Conservation (phyloP, 371 early-diverging fungal species). For the Coemansia sp. region DNA sequence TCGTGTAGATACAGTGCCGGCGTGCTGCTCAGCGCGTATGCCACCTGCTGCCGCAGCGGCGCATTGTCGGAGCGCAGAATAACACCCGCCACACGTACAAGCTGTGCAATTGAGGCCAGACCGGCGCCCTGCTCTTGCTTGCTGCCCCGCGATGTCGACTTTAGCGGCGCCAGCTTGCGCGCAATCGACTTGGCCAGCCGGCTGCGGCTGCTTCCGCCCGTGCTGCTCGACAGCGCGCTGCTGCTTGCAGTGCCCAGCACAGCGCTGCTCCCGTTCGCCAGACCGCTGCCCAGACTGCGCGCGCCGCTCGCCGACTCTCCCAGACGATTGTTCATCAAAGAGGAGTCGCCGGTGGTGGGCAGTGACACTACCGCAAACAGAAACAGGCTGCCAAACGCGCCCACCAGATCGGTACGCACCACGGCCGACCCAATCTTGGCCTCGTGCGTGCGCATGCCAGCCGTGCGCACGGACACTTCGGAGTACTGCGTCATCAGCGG, state of each 20-base stretch:
- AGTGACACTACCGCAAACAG: constrained; percentile 43
- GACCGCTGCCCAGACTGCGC: constrained; percentile 19
- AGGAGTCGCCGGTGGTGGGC: constrained; percentile 12
- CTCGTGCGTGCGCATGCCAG: constrained; percentile 9
- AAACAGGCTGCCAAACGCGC: constrained; percentile 30
- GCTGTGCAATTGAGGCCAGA: constrained; percentile 43
- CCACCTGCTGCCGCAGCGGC: constrained; percentile 33
- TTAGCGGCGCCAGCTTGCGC: constrained; percentile 50
- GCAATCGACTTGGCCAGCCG: constrained; percentile 50
- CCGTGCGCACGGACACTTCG: constrained; percentile 30
- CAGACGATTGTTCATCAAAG: neutral
- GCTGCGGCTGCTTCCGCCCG: constrained; percentile 32
- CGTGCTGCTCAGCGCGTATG: constrained; percentile 41
- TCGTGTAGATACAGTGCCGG: constrained; percentile 36
- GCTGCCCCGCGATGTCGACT: constrained; percentile 36
- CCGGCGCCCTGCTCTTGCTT: constrained; percentile 46
- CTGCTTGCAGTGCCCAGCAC: neutral
- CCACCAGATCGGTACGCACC: constrained; percentile 24
- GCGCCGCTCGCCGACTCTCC: constrained; percentile 18
- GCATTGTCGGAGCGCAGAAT: constrained; percentile 47
- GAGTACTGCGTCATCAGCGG: constrained; percentile 48
- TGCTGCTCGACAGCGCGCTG: constrained; percentile 7
- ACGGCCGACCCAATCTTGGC: constrained; percentile 12
- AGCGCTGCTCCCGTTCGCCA: neutral
- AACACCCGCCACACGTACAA: constrained; percentile 42